Evolutionary conservation across 768 basidiomycete genomes (phyloP).

Genomic region (Exidia glandulosa): DNA sequence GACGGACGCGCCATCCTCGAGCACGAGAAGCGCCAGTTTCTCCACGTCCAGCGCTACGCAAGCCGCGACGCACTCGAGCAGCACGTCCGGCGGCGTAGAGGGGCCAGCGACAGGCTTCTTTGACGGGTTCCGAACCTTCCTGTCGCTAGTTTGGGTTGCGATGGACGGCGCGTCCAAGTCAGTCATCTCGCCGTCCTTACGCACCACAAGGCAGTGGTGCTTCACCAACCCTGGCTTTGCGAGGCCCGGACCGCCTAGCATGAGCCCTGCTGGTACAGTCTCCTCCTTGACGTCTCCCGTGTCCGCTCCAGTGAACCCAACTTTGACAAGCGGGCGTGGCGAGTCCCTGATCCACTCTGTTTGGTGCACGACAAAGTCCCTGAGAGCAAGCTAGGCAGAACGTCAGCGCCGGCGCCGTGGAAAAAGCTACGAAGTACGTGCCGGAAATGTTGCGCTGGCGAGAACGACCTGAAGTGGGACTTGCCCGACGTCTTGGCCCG

Average conservation of each 20-base stretch:
- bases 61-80: constrained; percentile 58
- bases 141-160: constrained; percentile 1
- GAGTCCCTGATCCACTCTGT: constrained; percentile 14
- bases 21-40: constrained; percentile 50
- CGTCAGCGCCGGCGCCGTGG: too few species aligned
- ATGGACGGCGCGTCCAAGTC: constrained; percentile 40
- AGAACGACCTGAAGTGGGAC: constrained; percentile 1
- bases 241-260: background rate
- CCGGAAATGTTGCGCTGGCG: constrained; percentile 2
- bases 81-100: constrained; percentile 29
- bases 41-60: constrained; percentile 67
- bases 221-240: constrained; percentile 5
- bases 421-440: too few species aligned
- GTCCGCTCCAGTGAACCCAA: constrained; percentile 7
- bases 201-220: constrained; percentile 58
- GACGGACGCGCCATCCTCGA: constrained; percentile 52
- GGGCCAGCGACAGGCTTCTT: background rate
- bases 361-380: background rate
- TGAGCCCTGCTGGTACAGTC: background rate
- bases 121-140: background rate
- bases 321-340: background rate
- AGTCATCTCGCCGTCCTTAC: constrained; percentile 35
- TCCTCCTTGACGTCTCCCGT: constrained; percentile 1
- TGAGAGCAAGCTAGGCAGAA: background rate
- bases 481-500: constrained; percentile 19